Evolutionary conservation across 2,329 filamentous ascomycete genomes (phyloP).

Genomic region (Chrysoporthe cubensis): DNA sequence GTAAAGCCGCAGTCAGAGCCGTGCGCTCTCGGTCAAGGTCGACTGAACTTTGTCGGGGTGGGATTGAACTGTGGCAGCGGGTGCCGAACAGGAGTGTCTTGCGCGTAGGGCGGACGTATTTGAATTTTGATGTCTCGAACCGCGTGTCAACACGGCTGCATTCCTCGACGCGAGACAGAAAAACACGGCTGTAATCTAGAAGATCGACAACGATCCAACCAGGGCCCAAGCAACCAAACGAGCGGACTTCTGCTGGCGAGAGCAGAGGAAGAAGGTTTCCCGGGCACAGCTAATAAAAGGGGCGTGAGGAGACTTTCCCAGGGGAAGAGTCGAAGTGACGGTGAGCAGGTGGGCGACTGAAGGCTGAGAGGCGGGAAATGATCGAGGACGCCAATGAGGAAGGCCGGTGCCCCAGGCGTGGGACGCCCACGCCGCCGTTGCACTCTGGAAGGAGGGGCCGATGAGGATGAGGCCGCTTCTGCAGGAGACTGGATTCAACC

Average conservation of each 20-base stretch:
- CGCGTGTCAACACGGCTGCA: conserved; percentile 19
- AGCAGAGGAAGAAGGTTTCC: conserved; percentile 11
- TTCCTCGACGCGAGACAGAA: conserved; percentile 22
- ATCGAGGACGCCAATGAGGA: conserved; percentile 18
- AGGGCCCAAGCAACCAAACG: conserved; percentile 17
- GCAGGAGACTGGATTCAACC: conserved; percentile 20
- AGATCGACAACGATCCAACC: conserved; percentile 13
- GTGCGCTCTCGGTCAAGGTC: conserved; percentile 6
- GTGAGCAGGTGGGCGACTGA: conserved; percentile 13
- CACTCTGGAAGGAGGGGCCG: conserved; percentile 17
- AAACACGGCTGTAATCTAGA: background rate
- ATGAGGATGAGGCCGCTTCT: conserved; percentile 16
- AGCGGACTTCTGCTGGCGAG: conserved; percentile 22
- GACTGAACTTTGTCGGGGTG: background rate
- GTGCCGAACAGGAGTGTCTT: conserved; percentile 15
- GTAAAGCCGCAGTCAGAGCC: conserved; percentile 22
- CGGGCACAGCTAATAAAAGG: conserved; percentile 2
- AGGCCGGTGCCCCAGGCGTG: conserved; percentile 15
- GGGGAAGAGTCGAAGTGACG: conserved; percentile 13
- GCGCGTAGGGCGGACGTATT: conserved; percentile 12
- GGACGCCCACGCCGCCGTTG: background rate
- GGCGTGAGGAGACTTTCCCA: conserved; percentile 14
- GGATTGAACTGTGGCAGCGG: background rate
- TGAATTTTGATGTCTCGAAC: conserved; percentile 18
- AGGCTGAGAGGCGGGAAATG: conserved; percentile 11